These are phyloP conservation scores for Phytopythium cucurbitacearum DNA, from an alignment of 352 stramenopile species.

Conservation along the genomic window DNA sequence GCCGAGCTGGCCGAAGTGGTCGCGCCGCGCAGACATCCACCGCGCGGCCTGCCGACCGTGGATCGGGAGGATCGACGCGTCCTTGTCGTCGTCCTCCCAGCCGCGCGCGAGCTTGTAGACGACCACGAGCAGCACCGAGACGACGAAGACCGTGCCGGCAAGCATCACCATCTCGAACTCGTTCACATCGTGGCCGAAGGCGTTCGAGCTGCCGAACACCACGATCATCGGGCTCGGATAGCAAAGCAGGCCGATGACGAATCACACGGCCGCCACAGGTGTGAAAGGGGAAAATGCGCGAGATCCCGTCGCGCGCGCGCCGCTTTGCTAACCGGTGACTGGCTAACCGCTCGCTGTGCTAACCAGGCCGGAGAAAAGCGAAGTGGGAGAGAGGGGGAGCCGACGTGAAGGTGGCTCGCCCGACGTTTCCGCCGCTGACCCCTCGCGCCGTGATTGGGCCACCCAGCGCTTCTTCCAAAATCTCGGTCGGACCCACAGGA, in stretches of 20 bases:
- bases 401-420: too few relatives aligned
- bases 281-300: too few relatives aligned
- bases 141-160: slow-evolving; percentile 61
- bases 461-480: too few relatives aligned
- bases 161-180: slow-evolving; percentile 69
- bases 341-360: too few relatives aligned
- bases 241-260: not conserved
- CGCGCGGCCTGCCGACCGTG: slow-evolving; percentile 48
- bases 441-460: too few relatives aligned
- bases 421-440: too few relatives aligned
- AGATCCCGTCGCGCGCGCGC: too few relatives aligned
- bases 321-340: too few relatives aligned
- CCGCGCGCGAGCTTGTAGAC: slow-evolving; percentile 73
- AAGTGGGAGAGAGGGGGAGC: too few relatives aligned
- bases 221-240: slow-evolving; percentile 43
- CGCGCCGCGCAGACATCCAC: slow-evolving; percentile 59
- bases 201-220: slow-evolving; percentile 68
- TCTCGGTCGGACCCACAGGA: too few relatives aligned
- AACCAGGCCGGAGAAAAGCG: too few relatives aligned
- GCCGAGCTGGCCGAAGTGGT: slow-evolving; percentile 59
- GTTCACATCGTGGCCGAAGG: slow-evolving; percentile 64
- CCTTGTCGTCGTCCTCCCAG: slow-evolving; percentile 56
- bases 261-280: not conserved
- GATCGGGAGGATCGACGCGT: slow-evolving; percentile 35
- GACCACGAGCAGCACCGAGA: slow-evolving; percentile 66